Conservation (phyloP, 768 basidiomycete species). For the Sarcodon aspratus region DNA sequence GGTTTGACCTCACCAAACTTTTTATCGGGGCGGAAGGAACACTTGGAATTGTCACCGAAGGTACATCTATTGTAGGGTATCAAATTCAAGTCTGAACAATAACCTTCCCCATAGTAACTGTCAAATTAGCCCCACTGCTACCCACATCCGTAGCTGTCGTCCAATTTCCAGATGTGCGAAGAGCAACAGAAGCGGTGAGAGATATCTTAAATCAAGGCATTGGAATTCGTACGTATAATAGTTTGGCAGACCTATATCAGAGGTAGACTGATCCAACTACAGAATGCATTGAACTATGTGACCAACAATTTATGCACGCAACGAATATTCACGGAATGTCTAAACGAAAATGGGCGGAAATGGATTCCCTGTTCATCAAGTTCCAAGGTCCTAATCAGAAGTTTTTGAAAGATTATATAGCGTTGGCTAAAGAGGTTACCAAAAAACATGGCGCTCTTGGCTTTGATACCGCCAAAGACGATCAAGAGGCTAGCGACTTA, state of each 20-base stretch:
- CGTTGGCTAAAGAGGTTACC: constrained; percentile 44
- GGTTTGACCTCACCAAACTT: constrained; percentile 75
- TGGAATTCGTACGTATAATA: constrained; percentile 49
- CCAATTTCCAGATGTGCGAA: constrained; percentile 66
- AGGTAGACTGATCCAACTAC: not conserved
- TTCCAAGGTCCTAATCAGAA: constrained; percentile 61
- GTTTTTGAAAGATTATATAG: constrained; percentile 50
- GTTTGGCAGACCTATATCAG: not conserved
- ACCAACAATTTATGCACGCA: constrained; percentile 56
- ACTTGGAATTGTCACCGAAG: constrained; percentile 84
- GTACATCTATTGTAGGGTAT: constrained; percentile 19
- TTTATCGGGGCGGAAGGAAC: constrained; percentile 82
- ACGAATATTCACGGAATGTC: constrained; percentile 44
- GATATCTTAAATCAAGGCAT: constrained; percentile 66
- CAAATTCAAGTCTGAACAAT: not conserved
- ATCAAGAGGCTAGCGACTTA: constrained; percentile 57
- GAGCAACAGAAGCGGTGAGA: constrained; percentile 63
- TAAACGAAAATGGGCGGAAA: constrained; percentile 41
- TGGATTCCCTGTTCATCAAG: constrained; percentile 78
- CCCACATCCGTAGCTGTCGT: constrained; percentile 78
- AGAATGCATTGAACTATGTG: constrained; percentile 83
- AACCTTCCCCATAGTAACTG: constrained; percentile 39
- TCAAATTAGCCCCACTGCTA: constrained; percentile 70
- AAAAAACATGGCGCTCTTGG: constrained; percentile 56
- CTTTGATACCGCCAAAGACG: constrained; percentile 51